Evolutionary conservation across 257 asterid genomes (phyloP), one percentile per base, ranked within the genome.

Genomic region (Thymus quinquecostatus): DNA sequence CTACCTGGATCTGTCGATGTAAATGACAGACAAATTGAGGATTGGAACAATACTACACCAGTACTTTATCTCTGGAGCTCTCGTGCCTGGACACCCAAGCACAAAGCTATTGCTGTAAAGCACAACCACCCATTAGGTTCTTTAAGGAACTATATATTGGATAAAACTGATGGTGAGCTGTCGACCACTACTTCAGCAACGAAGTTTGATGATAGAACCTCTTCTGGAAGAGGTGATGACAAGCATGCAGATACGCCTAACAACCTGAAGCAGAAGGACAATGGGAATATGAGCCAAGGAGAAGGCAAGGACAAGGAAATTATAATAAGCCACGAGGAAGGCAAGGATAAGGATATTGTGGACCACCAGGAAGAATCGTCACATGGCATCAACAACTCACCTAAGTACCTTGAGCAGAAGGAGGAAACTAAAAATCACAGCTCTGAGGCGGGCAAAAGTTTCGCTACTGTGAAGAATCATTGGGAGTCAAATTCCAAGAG

Each of bases 61-160:
- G 80, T 82, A 48, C 91, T 95, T 38, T 88, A 80, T 78, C 95
- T 95, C 55, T 92, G 99, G 99, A 92, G 99, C 76, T 80, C 60
- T 65, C 88, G 82, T 27, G 87, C 81, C 72, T 89, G 87, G 89
- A 84, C 96, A 30, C 11, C 70, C 44, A 82, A 66, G 58, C 97
- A 95, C 80, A 88, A 70, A 80, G 83, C 75, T 66, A 88, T 92
- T 70, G 96, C 98, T 66, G 83, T 77, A 60, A 76, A 70, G 82
- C 85, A 80, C 7, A 84, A 86, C 48, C 98, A 89, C 75, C 64
- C 72, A n/a, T 75, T 82, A 36, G 79, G 81, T 57, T 48, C 71
- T 59, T 72, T 55, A 38, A 69, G 34, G 58, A 75, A 78, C 49
- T 14, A 45, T 59, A 48, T n/a, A 13, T 55, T 38, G 56, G 71